Conservation (phyloP, 75 land plant species). For the Chamaecyparis obtusa region DNA sequence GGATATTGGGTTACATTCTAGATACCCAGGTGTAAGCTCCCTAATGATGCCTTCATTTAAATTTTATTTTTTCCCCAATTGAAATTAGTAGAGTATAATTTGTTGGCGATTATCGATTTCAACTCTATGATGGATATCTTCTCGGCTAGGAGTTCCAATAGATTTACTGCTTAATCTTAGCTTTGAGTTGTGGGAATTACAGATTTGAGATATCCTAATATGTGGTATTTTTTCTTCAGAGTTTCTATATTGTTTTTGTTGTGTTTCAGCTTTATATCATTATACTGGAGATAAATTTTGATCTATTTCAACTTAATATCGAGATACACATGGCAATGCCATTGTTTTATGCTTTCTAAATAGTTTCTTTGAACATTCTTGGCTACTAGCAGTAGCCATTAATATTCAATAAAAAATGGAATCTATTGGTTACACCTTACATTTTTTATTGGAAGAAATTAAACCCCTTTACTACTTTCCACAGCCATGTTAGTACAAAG, state of each 20-base stretch:
- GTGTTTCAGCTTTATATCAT: neutral
- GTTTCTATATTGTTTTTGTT: neutral
- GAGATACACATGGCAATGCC: neutral
- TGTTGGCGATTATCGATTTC: neutral
- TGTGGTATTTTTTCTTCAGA: neutral
- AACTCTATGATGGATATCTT: neutral
- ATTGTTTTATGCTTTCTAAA: neutral
- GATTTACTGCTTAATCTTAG: neutral
- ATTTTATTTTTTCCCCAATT: neutral
- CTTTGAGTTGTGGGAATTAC: neutral
- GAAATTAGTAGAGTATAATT: neutral
- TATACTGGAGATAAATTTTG: neutral
- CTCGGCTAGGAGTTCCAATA: neutral
- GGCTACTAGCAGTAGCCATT: neutral
- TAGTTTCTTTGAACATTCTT: neutral
- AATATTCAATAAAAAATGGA: no score
- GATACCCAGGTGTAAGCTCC: neutral
- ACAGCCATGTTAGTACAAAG: neutral
- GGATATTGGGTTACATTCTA: neutral
- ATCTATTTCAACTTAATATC: no score
- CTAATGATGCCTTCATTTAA: neutral
- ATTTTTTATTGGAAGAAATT: neutral
- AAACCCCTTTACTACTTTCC: neutral
- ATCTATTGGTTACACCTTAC: neutral
- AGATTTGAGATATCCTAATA: neutral